These are phyloP conservation scores for Pseudoneurospora amorphoporcata DNA, from an alignment of 495 filamentous ascomycete species.

Conservation along the genomic window DNA sequence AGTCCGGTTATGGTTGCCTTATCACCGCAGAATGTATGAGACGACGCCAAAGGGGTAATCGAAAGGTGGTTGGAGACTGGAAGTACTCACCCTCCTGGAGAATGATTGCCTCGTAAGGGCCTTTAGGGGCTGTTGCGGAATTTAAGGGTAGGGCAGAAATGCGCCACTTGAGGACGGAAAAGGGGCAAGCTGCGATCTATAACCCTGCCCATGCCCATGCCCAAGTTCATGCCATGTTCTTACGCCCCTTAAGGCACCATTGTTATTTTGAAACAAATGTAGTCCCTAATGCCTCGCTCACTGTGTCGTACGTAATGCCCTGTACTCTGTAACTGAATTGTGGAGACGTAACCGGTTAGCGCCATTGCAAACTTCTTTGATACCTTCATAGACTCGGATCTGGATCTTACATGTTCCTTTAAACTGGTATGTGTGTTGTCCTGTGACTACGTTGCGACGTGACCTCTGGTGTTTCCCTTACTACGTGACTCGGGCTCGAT, in stretches of 20 bases:
- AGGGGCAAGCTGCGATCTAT: not conserved
- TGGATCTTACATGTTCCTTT: not conserved
- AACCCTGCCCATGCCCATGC: not conserved
- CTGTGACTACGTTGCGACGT: not conserved
- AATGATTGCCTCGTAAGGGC: not conserved
- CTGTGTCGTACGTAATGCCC: not conserved
- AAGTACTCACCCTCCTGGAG: not conserved
- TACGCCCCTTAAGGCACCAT: not conserved
- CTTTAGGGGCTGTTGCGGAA: not conserved
- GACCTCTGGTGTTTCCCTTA: not conserved
- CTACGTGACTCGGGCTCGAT: not conserved
- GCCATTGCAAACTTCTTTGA: not conserved
- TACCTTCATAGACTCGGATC: not conserved
- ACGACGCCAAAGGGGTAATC: not conserved
- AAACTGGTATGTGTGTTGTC: not conserved
- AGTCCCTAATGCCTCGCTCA: not conserved
- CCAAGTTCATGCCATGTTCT: not conserved
- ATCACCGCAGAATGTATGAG: not conserved
- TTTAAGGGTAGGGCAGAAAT: not conserved
- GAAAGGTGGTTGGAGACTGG: not conserved
- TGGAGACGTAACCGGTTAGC: not conserved
- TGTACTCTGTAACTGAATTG: not conserved
- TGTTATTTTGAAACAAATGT: not conserved
- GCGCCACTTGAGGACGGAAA: not conserved
- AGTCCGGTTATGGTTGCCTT: not conserved